phyloP scores from a whole-genome alignment of 129 eudicot genomes.

The Cynara cardunculus region DNA sequence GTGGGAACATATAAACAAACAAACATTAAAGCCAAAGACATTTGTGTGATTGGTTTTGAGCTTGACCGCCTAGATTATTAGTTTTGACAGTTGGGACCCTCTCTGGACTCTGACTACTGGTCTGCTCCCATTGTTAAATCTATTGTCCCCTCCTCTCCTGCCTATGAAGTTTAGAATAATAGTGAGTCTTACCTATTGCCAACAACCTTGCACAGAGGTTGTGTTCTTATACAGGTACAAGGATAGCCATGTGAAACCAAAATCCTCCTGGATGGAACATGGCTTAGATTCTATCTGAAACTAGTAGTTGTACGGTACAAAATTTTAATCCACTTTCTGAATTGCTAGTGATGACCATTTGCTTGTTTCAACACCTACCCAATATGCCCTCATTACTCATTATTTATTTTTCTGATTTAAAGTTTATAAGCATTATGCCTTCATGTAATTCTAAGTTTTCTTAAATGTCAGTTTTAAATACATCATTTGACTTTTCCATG shows the following conservation, averaged over 20 bases:
- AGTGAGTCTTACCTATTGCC: constrained; percentile 12
- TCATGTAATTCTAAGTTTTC: neutral
- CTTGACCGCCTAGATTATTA: constrained; percentile 25
- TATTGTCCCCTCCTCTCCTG: constrained; percentile 3
- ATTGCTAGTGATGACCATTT: neutral
- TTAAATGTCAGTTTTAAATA: neutral
- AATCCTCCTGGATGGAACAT: constrained; percentile 24
- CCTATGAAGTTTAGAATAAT: constrained; percentile 1
- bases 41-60: constrained; percentile 20
- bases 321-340: neutral
- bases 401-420: neutral
- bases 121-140: constrained; percentile 14
- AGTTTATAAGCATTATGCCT: neutral
- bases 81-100: constrained; percentile 39
- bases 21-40: constrained; percentile 31
- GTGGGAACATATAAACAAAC: constrained; percentile 21
- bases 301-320: constrained; percentile 7
- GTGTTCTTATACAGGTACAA: constrained; percentile 22
- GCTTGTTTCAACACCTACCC: neutral
- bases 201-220: constrained; percentile 12
- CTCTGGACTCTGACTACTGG: constrained; percentile 33
- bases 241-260: neutral
- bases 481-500: neutral
- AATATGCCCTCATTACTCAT: neutral
- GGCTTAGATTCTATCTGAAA: constrained; percentile 16